Base-by-base conservation (phyloP, 148 eudicot genomes). In the Rhododendron ferrugineum region DNA sequence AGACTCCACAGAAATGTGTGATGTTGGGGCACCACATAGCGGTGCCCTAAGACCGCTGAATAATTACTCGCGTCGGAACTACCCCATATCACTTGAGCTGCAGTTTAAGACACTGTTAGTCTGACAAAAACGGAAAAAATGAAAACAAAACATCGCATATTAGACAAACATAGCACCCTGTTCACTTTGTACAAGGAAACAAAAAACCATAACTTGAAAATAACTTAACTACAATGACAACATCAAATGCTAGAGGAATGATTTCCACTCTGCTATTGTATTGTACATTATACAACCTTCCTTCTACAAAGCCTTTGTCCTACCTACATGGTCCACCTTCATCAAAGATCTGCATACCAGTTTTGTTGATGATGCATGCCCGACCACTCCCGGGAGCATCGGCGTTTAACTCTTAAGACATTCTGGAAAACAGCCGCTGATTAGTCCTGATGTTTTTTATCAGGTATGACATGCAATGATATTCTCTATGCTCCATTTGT, bases 321-420 rank as follows among this genome's bases (percentile, higher is more conserved):
- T 83, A 72, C 49, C 15, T 83, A 72, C 66, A 84, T 13, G 50
- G 58, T 84, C 78, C 15, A 5, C 80, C 30, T 73, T 50, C 49
- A 52, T 34, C 23, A 52, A 30, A 28, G 80, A 72, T 14, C 30
- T 54, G 23, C 78, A 83, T n/a, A 56, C 84, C 84, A 82, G 9
- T 68, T 66, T 18, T 68, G 42, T 46, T 42, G 44, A 34, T 73
- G 40, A 73, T 36, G 78, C 44, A 73, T 36, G 44, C 23, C 22
- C 42, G 0, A 73, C 44, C 3, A 8, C 44, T 28, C 74, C 74
- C 36, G 16, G 74, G 74, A 30, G 74, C 36, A 13, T 9, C 1
- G 18, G 36, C 13, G 5, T 16, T n/a, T 13, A 72, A 73, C 78
- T 73, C 10, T 11, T 11, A 73, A 36, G 74, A 30, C 74, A 68